Evolutionary conservation across 2,329 filamentous ascomycete genomes (phyloP), one percentile per base, ranked within the genome.

Genomic region (Aspergillus glaucus): DNA sequence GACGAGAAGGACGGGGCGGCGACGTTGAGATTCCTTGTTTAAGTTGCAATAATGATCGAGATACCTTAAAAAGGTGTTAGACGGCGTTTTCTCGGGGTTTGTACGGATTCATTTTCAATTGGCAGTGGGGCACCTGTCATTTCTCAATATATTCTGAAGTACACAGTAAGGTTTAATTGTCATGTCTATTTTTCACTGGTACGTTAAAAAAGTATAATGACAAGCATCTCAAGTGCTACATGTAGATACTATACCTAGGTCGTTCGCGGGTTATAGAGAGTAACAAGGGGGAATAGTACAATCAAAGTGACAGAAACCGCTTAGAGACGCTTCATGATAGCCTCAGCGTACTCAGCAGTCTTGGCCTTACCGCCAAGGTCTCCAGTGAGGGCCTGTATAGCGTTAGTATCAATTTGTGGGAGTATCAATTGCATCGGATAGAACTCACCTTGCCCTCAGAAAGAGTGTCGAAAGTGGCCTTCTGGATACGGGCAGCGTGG

Each of bases 361-460:
- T 94, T 95, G 64, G 93, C 82, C 79, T 90, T 95, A 70, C 93
- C 93, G 63, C 93, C 93, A 63, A 98, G 79, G 74, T 98, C 93
- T 65, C 93, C 92, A 30, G 93, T 98, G 72, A 98, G 84, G 54
- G 83, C 74, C 80, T 82, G 63, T 32, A 30, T 17, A 42, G 50
- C 4, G 49, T 61, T 48, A 57, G 55, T 45, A 55, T 43, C 6
- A 4, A 17, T 41, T 44, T 37, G 41, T 9, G 22, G 22, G n/a
- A 22, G 28, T 21, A n/a, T 19, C 14, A 30, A 21, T n/a, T 3
- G 9, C 19, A 41, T 40, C 10, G 37, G 19, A 40, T 32, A 45
- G 45, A 47, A 63, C 74, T 62, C 67, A 82, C 79, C 86, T 96
- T 96, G 77, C 93, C 93, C 80, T 98, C 91, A 52, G 90, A 86